phyloP scores from a whole-genome alignment of 2,329 filamentous ascomycete genomes.

The Fusarium mexicanum region DNA sequence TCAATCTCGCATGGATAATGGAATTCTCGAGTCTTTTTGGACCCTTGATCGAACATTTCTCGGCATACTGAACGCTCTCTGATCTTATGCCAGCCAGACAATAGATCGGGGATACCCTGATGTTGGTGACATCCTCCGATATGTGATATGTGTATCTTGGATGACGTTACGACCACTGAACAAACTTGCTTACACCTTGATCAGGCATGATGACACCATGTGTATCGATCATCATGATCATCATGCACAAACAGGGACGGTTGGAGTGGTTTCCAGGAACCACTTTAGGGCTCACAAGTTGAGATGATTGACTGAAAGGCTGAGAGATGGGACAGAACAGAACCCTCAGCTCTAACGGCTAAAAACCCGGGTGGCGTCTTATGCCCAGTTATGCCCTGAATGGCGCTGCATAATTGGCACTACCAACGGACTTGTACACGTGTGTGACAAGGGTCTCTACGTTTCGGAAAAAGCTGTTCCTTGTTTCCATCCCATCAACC shows the following conservation, averaged over 20 bases:
- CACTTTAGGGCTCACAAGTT: conserved; percentile 10
- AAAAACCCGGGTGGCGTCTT: conserved; percentile 15
- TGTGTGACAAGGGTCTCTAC: conserved; percentile 34
- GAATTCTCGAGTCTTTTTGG: conserved; percentile 14
- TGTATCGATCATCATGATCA: neutral
- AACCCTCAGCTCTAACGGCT: conserved; percentile 12
- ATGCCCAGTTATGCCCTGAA: conserved; percentile 32
- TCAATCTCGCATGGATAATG: conserved; percentile 17
- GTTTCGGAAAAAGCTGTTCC: conserved; percentile 36
- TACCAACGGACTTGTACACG: conserved; percentile 33
- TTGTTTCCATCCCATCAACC: conserved; percentile 21
- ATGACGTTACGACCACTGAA: conserved; percentile 2
- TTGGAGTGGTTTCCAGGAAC: conserved; percentile 2
- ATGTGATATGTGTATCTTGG: neutral
- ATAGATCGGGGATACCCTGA: conserved; percentile 12
- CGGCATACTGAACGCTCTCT: neutral
- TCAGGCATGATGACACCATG: conserved; percentile 19
- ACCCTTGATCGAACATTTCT: conserved; percentile 15
- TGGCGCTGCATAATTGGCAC: conserved; percentile 29
- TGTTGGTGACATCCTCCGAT: neutral
- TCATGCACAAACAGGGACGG: neutral
- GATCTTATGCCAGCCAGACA: conserved; percentile 14
- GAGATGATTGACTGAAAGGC: conserved; percentile 18
- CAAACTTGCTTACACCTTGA: conserved; percentile 10
- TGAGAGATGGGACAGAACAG: conserved; percentile 16